These are phyloP conservation scores for Psidium guajava DNA, from an alignment of 345 rosid genomes.

Conservation along the genomic window DNA sequence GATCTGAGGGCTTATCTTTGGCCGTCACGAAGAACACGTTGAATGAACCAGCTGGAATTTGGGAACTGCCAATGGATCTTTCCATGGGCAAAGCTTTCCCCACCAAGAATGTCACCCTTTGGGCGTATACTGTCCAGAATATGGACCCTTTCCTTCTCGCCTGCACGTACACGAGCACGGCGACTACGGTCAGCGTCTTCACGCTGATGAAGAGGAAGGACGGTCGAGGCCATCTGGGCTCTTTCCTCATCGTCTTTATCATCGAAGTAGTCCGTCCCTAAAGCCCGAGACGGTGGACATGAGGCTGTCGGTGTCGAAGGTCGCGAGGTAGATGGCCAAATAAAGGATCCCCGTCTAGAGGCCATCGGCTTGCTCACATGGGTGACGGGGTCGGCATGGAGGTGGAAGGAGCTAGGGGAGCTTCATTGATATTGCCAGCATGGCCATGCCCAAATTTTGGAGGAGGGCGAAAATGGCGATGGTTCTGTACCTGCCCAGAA, in stretches of 20 bases:
- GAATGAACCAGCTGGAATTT: slow-evolving; percentile 56
- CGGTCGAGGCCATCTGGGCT: slow-evolving; percentile 41
- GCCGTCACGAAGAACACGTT: slow-evolving; percentile 48
- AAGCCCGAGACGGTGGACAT: slow-evolving; percentile 64
- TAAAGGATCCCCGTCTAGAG: slow-evolving; percentile 66
- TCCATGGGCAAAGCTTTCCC: slow-evolving; percentile 60
- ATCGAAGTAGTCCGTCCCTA: slow-evolving; percentile 56
- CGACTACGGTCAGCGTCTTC: slow-evolving; percentile 46
- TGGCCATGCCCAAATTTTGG: slow-evolving; percentile 28
- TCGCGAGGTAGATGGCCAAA: slow-evolving; percentile 40
- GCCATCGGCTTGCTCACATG: slow-evolving; percentile 39
- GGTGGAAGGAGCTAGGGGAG: slow-evolving; percentile 62
- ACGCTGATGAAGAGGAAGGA: slow-evolving; percentile 48
- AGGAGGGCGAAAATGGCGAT: neutral
- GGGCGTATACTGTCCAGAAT: slow-evolving; percentile 55
- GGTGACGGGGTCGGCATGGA: slow-evolving; percentile 26
- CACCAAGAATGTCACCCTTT: slow-evolving; percentile 56
- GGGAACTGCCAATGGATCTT: slow-evolving; percentile 33
- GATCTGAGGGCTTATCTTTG: no score
- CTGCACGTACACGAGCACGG: slow-evolving; percentile 54
- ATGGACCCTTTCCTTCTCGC: slow-evolving; percentile 42
- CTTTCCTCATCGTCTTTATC: slow-evolving; percentile 46
- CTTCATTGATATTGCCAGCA: slow-evolving; percentile 45
- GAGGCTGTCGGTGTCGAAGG: slow-evolving; percentile 57
- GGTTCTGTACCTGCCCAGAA: slow-evolving; percentile 39